A percentile compares a stretch with the other conserved stretches of the same genome.
phyloP scores from a whole-genome alignment of 2,329 filamentous ascomycete genomes.

The Tolypocladium ovalisporum region DNA sequence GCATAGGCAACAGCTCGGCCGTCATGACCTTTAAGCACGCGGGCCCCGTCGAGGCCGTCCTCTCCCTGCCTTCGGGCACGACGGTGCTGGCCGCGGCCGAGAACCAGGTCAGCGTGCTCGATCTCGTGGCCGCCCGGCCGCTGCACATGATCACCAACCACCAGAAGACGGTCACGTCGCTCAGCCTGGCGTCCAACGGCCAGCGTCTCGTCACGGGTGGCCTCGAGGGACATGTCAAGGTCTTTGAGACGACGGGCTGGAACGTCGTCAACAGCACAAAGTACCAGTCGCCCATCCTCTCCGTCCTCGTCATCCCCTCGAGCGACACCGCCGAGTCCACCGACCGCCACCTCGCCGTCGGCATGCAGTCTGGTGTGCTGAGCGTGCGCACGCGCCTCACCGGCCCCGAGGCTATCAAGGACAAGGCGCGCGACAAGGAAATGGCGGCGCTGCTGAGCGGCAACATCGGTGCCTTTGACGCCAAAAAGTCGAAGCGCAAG shows the following conservation, averaged over 20 bases:
- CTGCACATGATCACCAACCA: conserved; percentile 83
- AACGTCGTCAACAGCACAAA: conserved; percentile 93
- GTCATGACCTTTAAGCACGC: conserved; percentile 94
- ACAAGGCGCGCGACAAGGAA: conserved; percentile 68
- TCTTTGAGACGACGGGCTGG: conserved; percentile 91
- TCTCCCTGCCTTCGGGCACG: conserved; percentile 78
- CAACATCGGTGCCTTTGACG: conserved; percentile 67
- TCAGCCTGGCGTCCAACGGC: conserved; percentile 72
- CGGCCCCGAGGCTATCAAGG: conserved; percentile 66
- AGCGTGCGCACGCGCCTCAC: conserved; percentile 83
- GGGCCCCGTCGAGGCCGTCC: conserved; percentile 79
- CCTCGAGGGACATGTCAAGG: conserved; percentile 91
- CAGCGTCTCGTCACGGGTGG: conserved; percentile 76
- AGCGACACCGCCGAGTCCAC: conserved; percentile 37
- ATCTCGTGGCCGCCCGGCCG: conserved; percentile 83
- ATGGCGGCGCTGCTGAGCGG: conserved; percentile 76
- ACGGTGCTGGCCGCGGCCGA: conserved; percentile 77
- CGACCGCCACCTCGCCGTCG: conserved; percentile 89
- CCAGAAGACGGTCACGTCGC: conserved; percentile 90
- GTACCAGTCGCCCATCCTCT: conserved; percentile 84
- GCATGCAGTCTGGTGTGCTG: conserved; percentile 88
- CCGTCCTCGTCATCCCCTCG: conserved; percentile 58
- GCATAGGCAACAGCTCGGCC: conserved; percentile 51
- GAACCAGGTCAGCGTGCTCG: conserved; percentile 80
- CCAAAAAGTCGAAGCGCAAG: conserved; percentile 60